Evolutionary conservation across 257 asterid species (phyloP).

Genomic region (Buddleja alternifolia): DNA sequence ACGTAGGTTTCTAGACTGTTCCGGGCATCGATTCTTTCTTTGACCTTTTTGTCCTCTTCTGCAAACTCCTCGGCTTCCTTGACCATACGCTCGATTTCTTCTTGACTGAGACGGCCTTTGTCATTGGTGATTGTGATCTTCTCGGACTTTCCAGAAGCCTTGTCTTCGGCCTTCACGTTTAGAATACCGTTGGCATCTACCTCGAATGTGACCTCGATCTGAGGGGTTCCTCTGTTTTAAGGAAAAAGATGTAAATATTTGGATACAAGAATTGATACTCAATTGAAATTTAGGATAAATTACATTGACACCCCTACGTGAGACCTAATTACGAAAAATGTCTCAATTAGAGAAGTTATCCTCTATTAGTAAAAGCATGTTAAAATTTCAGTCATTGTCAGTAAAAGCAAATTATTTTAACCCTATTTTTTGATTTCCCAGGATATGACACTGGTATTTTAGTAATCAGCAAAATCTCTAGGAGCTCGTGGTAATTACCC

Average conservation of each 20-base stretch:
- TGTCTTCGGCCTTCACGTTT: constrained; percentile 64
- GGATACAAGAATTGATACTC: neutral
- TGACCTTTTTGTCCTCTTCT: constrained; percentile 58
- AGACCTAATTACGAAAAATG: no score
- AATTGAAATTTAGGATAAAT: no score
- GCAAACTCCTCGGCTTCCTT: constrained; percentile 65
- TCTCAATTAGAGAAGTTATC: no score
- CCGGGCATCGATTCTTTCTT: constrained; percentile 62
- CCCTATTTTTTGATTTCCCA: no score
- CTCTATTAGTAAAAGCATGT: no score
- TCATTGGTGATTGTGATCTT: constrained; percentile 63
- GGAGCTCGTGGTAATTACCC: no score
- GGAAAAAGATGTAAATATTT: neutral
- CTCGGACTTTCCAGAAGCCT: constrained; percentile 57
- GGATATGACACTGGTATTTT: no score
- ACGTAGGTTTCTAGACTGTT: constrained; percentile 75
- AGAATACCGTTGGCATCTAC: constrained; percentile 82
- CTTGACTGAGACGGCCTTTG: constrained; percentile 60
- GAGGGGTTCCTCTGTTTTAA: constrained; percentile 76
- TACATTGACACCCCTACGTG: no score
- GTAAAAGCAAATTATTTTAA: no score
- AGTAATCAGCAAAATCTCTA: no score
- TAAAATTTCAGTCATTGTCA: no score
- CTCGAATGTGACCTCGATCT: constrained; percentile 84
- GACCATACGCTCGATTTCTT: constrained; percentile 63